A percentile compares a stretch with the other conserved stretches of the same genome.
Conservation (phyloP, 208 protist species). For the Crithidia mellificae region DNA sequence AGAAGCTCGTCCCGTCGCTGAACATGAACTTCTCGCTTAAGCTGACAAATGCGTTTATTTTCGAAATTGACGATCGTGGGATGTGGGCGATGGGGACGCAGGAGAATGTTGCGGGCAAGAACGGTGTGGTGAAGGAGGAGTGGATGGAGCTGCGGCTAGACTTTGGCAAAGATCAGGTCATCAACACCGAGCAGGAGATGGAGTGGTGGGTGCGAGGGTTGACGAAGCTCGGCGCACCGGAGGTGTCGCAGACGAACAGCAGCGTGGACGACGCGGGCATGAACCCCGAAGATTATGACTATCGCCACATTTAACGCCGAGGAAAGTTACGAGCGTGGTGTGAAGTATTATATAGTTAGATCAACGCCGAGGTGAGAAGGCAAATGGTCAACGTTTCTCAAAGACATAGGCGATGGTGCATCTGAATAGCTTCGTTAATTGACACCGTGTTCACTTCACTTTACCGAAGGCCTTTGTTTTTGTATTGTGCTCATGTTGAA, state of each 20-base stretch:
- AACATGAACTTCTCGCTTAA: conserved; percentile 91
- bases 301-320: conserved; percentile 56
- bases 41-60: conserved; percentile 88
- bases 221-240: conserved; percentile 79
- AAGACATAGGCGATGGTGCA: too few relatives aligned
- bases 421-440: too few relatives aligned
- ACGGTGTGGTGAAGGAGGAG: conserved; percentile 62
- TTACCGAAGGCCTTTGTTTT: too few relatives aligned
- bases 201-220: conserved; percentile 90
- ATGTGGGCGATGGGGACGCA: conserved; percentile 89
- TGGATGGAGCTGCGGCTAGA: conserved; percentile 85
- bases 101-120: conserved; percentile 65
- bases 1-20: conserved; percentile 86
- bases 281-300: conserved; percentile 84
- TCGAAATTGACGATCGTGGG: conserved; percentile 75
- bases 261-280: conserved; percentile 76
- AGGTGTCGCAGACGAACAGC: conserved; percentile 82
- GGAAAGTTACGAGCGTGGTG: too few relatives aligned
- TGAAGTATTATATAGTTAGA: too few relatives aligned
- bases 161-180: conserved; percentile 81
- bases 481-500: too few relatives aligned
- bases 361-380: too few relatives aligned
- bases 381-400: too few relatives aligned
- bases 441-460: too few relatives aligned
- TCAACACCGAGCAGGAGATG: conserved; percentile 87